These are phyloP conservation scores for Paracoccidioides lutzii DNA, from an alignment of 2,329 filamentous ascomycete species.

Conservation along the genomic window DNA sequence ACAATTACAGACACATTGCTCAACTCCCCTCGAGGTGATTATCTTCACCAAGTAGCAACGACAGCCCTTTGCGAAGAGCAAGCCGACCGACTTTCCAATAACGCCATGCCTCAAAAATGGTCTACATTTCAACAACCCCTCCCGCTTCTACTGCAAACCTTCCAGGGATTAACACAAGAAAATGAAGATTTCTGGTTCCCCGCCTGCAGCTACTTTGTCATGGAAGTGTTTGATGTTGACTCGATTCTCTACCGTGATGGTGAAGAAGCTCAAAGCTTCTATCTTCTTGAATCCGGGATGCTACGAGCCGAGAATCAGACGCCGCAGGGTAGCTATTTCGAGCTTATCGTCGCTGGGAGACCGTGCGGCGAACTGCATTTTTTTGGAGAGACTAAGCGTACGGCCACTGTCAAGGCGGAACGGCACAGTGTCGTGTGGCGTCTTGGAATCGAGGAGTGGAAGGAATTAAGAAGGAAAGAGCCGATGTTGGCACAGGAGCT, in stretches of 20 bases:
- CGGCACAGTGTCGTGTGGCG: slow-evolving; percentile 72
- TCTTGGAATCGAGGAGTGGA: slow-evolving; percentile 60
- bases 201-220: slow-evolving; percentile 60
- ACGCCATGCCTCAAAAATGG: slow-evolving; percentile 51
- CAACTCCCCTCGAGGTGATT: slow-evolving; percentile 67
- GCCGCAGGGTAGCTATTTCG: slow-evolving; percentile 76
- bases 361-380: slow-evolving; percentile 95
- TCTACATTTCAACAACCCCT: slow-evolving; percentile 80
- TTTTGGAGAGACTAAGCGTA: slow-evolving; percentile 79
- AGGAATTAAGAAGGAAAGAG: slow-evolving; percentile 55
- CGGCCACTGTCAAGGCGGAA: slow-evolving; percentile 75
- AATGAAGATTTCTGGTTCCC: slow-evolving; percentile 96
- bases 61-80: slow-evolving; percentile 59
- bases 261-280: slow-evolving; percentile 69
- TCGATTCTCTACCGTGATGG: slow-evolving; percentile 66
- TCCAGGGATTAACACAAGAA: slow-evolving; percentile 70
- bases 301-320: slow-evolving; percentile 81
- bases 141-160: slow-evolving; percentile 86
- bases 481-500: slow-evolving; percentile 72
- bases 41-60: slow-evolving; percentile 65
- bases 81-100: slow-evolving; percentile 25
- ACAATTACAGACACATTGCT: slow-evolving; percentile 37
- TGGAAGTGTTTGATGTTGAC: slow-evolving; percentile 54
- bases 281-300: slow-evolving; percentile 79
- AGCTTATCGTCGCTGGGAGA: slow-evolving; percentile 85